Evolutionary conservation across 768 basidiomycete species (phyloP), one percentile per base, ranked within the genome.

Genomic region (Kwoniella dendrophila): DNA sequence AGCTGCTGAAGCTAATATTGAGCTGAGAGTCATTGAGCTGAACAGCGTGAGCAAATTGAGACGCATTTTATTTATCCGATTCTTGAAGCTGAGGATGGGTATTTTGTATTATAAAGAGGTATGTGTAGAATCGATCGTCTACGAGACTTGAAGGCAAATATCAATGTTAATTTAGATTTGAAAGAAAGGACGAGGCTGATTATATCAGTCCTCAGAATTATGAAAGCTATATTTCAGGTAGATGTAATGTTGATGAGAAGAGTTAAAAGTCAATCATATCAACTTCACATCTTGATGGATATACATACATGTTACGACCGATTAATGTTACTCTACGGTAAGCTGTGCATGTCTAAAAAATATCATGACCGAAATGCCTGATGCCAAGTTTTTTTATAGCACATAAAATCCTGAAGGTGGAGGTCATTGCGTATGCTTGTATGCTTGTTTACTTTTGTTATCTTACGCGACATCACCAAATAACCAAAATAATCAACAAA

Each of bases 1-100:
- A 20, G 69, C 67, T 40, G 69, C 64, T 36, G 34, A 49, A 20
- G 51, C 68, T 24, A 34, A n/a, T 16, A 40, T 49, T n/a, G 56
- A 20, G 54, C 29, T 29, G 26, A 33, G 45, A 11, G 38, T n/a
- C 40, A 47, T 10, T 29, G 24, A 29, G n/a, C 41, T 14, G 41
- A 14, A 43, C 20, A 20, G 41, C 41, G 6, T 11, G 20, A 20
- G 56, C 8, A 0, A 43, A n/a, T 22, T n/a, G 12, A 3, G 55
- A 56, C 2, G 36, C 20, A 18, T 6, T 51, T 45, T 12, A 16
- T 12, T n/a, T 43, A 43, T 32, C 32, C 34, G 33, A 27, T 51
- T 33, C 4, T 30, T 51, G 49, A 51, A 16, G 8, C 32, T 12
- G n/a, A 22, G 8, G 49, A 26, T 34, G 1, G 24, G 29, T 18